phyloP scores from a whole-genome alignment of 2,329 filamentous ascomycete genomes.

The Microdochium trichocladiopsis region DNA sequence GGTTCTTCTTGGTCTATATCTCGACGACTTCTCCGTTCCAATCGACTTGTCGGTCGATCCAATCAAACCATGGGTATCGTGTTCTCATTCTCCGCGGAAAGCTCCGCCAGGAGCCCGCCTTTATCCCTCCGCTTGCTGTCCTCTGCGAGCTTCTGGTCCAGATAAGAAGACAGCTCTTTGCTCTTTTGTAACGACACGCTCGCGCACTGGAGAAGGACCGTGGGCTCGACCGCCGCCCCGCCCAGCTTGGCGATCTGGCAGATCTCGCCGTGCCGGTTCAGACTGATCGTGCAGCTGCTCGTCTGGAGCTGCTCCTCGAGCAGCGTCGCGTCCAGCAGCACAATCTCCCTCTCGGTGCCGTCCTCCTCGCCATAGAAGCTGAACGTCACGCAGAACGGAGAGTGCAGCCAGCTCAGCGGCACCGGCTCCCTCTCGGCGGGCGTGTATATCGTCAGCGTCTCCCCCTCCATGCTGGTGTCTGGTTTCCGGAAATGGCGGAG shows the following conservation, averaged over 20 bases:
- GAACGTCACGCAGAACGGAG: constrained; percentile 86
- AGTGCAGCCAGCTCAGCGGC: constrained; percentile 82
- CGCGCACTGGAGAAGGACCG: constrained; percentile 69
- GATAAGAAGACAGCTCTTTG: constrained; percentile 67
- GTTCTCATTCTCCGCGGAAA: constrained; percentile 69
- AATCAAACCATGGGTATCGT: constrained; percentile 26
- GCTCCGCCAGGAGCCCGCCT: constrained; percentile 70
- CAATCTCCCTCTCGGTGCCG: constrained; percentile 38
- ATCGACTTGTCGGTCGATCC: background rate
- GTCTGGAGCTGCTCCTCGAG: constrained; percentile 72
- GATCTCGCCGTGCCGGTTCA: constrained; percentile 85
- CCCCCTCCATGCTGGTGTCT: constrained; percentile 80
- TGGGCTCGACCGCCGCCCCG: constrained; percentile 73
- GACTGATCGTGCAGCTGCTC: constrained; percentile 70
- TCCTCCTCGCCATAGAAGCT: constrained; percentile 72
- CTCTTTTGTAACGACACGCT: constrained; percentile 70
- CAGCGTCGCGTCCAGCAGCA: constrained; percentile 65
- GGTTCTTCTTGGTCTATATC: background rate
- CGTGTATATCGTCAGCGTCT: constrained; percentile 77
- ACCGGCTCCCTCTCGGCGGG: constrained; percentile 83
- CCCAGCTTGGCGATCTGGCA: constrained; percentile 90
- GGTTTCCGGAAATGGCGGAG: constrained; percentile 87
- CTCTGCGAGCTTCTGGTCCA: constrained; percentile 67
- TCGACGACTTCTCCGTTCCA: background rate
- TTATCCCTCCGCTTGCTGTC: constrained; percentile 73